Evolutionary conservation across 2,329 filamentous ascomycete species (phyloP), one percentile per base, ranked within the genome.

Genomic region (Pezicula carpinea): DNA sequence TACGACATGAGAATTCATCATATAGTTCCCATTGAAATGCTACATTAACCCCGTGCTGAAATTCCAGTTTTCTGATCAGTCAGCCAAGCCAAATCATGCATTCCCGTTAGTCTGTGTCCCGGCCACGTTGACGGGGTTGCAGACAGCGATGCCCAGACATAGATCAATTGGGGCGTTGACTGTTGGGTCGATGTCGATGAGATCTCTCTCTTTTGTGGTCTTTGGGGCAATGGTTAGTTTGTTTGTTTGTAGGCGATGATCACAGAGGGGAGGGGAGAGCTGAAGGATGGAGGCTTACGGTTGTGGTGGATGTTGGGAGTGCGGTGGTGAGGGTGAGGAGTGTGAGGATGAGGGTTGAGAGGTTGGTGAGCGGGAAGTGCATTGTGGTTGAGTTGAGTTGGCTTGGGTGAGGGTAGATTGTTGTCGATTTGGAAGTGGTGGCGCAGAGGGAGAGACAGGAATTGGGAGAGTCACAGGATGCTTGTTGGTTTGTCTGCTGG

Each of bases 61-160:
- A n/a, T n/a, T n/a, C n/a, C n/a, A n/a, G n/a, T n/a, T n/a, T n/a
- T n/a, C n/a, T n/a, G n/a, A n/a, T n/a, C n/a, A n/a, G n/a, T n/a
- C n/a, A n/a, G n/a, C n/a, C n/a, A n/a, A n/a, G n/a, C n/a, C n/a
- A 18, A 39, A 39, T 39, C 8, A 2, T 17, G 33, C 31, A 39
- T 43, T 23, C 23, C 18, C 36, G 15, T 21, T 41, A 35, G 14
- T 43, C 15, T 47, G 31, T 8, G 31, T 39, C 15, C 33, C 33
- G n/a, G 6, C 17, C n/a, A 54, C 52, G 36, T 38, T 50, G n/a
- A 57, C 49, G 4, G 54, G 54, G 47, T 57, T 53, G 47, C 54
- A 57, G 1, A 50, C 45, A 1, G 53, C 49, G 35, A 57, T 53
- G 4, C 54, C 54, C 10, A 50, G 2, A 39, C 54, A 57, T 8